phyloP scores from a whole-genome alignment of 1,284 basidiomycete species.

The Melampsora larici-populina region DNA sequence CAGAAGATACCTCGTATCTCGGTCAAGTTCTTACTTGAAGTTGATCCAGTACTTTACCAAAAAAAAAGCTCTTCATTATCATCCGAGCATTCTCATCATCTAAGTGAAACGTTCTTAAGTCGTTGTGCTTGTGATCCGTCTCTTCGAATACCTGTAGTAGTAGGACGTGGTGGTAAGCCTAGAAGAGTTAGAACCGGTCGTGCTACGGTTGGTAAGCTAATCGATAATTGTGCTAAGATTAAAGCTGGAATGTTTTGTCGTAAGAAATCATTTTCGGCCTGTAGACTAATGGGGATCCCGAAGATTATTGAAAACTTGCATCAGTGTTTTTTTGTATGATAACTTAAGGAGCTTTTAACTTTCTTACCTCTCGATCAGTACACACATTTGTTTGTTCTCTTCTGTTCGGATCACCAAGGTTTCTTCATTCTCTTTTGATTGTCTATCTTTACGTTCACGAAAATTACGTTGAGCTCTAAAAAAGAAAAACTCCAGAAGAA shows the following conservation, averaged over 20 bases:
- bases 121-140: too few species aligned
- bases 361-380: constrained; percentile 10
- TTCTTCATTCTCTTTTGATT: constrained; percentile 28
- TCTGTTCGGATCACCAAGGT: constrained; percentile 29
- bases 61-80: too few species aligned
- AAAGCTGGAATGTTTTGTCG: constrained; percentile 9
- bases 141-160: too few species aligned
- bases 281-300: background rate
- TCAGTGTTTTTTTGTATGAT: too few species aligned
- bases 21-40: too few species aligned
- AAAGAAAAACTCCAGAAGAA: background rate
- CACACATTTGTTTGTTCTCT: constrained; percentile 28
- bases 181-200: background rate
- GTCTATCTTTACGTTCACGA: constrained; percentile 30
- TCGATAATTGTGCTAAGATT: background rate
- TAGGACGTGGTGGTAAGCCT: too few species aligned
- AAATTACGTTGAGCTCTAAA: constrained; percentile 28
- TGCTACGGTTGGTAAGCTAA: background rate
- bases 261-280: constrained; percentile 20
- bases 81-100: too few species aligned
- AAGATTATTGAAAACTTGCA: too few species aligned
- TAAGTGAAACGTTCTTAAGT: too few species aligned
- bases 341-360: too few species aligned
- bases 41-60: too few species aligned
- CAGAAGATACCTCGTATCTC: too few species aligned